Evolutionary conservation across 2,329 filamentous ascomycete genomes (phyloP).

Genomic region (Diatrype stigma): DNA sequence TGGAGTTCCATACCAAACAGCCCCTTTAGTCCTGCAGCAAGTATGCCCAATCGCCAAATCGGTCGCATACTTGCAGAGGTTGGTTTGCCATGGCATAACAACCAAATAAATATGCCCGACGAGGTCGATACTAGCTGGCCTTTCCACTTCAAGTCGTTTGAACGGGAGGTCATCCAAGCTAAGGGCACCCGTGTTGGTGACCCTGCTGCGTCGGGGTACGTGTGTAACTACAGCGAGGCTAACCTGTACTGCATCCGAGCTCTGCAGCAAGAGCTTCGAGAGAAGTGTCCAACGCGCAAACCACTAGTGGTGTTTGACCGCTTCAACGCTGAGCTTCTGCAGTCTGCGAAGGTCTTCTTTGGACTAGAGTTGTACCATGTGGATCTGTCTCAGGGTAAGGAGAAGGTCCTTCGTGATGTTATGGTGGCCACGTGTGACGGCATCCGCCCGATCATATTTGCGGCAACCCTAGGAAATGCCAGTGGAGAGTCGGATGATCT

Average conservation of each 20-base stretch:
- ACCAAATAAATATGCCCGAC: slow-evolving; percentile 10
- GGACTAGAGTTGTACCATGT: slow-evolving; percentile 6
- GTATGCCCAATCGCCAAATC: slow-evolving; percentile 5
- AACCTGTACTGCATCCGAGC: slow-evolving; percentile 12
- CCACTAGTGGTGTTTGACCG: slow-evolving; percentile 7
- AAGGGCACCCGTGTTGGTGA: slow-evolving; percentile 9
- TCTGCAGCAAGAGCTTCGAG: slow-evolving; percentile 10
- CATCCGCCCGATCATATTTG: slow-evolving; percentile 8
- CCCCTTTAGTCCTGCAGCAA: slow-evolving; percentile 2
- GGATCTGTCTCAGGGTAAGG: background rate
- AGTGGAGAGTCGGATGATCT: slow-evolving; percentile 4
- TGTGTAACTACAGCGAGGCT: slow-evolving; percentile 6
- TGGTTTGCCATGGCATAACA: slow-evolving; percentile 11
- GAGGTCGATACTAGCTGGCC: slow-evolving; percentile 9
- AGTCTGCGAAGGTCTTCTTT: slow-evolving; percentile 3
- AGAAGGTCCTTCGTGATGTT: background rate
- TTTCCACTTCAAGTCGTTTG: slow-evolving; percentile 11
- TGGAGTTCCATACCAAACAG: background rate
- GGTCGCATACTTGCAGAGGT: slow-evolving; percentile 1
- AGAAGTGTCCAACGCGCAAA: background rate
- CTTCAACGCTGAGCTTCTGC: slow-evolving; percentile 2
- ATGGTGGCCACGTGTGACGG: background rate
- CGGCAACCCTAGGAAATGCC: slow-evolving; percentile 6
- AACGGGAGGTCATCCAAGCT: slow-evolving; percentile 1
- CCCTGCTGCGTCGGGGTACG: slow-evolving; percentile 3